Evolutionary conservation across 2,329 filamentous ascomycete genomes (phyloP).

Genomic region (Clonostachys byssicola): DNA sequence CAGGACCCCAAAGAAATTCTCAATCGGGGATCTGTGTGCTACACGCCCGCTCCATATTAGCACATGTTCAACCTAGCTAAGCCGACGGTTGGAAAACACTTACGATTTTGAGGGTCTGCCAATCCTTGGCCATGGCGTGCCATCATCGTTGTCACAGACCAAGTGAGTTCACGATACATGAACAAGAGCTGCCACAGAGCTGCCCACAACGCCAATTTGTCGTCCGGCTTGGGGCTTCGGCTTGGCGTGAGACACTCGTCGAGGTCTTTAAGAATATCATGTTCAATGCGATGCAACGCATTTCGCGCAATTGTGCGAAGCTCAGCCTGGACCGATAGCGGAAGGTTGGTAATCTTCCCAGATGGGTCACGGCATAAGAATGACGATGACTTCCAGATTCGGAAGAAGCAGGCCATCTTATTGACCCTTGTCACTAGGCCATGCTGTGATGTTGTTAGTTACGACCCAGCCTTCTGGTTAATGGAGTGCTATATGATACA

Average conservation of each 20-base stretch:
- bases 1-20: slow-evolving; percentile 29
- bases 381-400: slow-evolving; percentile 37
- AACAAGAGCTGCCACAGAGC: slow-evolving; percentile 45
- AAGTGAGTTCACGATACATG: slow-evolving; percentile 36
- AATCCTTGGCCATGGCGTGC: slow-evolving; percentile 7
- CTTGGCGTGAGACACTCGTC: slow-evolving; percentile 17
- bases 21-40: slow-evolving; percentile 1
- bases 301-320: slow-evolving; percentile 31
- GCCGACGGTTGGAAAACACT: neutral
- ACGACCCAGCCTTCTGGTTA: neutral
- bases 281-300: slow-evolving; percentile 27
- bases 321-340: slow-evolving; percentile 32
- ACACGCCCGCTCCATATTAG: neutral
- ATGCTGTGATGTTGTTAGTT: slow-evolving; percentile 18
- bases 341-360: slow-evolving; percentile 27
- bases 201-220: slow-evolving; percentile 40
- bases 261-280: slow-evolving; percentile 31
- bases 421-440: slow-evolving; percentile 36
- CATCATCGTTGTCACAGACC: slow-evolving; percentile 16
- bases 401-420: slow-evolving; percentile 44
- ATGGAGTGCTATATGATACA: slow-evolving; percentile 5
- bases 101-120: neutral
- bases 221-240: slow-evolving; percentile 25
- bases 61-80: neutral
- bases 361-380: slow-evolving; percentile 34